These are phyloP conservation scores for Chrysosporium queenslandicum DNA, from an alignment of 2,329 filamentous ascomycete genomes.

Conservation along the genomic window DNA sequence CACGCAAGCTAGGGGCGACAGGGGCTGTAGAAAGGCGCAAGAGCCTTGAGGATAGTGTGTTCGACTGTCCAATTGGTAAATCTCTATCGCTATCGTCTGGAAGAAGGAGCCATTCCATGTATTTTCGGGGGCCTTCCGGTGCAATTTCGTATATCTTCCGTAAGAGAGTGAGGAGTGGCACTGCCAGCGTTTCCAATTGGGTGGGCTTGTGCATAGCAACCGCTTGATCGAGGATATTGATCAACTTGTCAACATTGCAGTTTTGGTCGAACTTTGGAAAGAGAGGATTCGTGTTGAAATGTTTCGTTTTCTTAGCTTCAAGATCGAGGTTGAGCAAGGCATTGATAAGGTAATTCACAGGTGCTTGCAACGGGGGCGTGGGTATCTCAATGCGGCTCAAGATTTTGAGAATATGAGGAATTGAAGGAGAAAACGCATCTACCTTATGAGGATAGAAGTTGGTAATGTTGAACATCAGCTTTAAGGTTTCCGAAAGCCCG, in stretches of 20 bases:
- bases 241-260: constrained; percentile 53
- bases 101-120: constrained; percentile 58
- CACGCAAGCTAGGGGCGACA: constrained; percentile 58
- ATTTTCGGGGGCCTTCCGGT: constrained; percentile 50
- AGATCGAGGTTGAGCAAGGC: constrained; percentile 70
- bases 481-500: constrained; percentile 74
- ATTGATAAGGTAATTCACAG: constrained; percentile 65
- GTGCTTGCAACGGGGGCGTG: constrained; percentile 59
- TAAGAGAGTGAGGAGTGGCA: constrained; percentile 65
- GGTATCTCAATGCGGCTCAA: constrained; percentile 52
- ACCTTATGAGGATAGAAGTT: constrained; percentile 58
- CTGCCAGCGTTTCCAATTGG: constrained; percentile 61
- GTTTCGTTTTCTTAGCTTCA: constrained; percentile 42
- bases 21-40: constrained; percentile 69
- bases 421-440: constrained; percentile 54
- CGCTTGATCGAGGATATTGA: constrained; percentile 59
- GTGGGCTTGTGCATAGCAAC: constrained; percentile 53
- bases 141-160: constrained; percentile 61
- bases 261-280: constrained; percentile 57
- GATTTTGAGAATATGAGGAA: constrained; percentile 61
- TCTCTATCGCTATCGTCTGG: constrained; percentile 68
- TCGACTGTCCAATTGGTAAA: constrained; percentile 63
- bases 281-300: constrained; percentile 42
- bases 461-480: constrained; percentile 80
- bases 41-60: constrained; percentile 64